These are phyloP conservation scores for Amylocarpus encephaloides DNA, from an alignment of 2,329 filamentous ascomycete genomes.

Conservation along the genomic window DNA sequence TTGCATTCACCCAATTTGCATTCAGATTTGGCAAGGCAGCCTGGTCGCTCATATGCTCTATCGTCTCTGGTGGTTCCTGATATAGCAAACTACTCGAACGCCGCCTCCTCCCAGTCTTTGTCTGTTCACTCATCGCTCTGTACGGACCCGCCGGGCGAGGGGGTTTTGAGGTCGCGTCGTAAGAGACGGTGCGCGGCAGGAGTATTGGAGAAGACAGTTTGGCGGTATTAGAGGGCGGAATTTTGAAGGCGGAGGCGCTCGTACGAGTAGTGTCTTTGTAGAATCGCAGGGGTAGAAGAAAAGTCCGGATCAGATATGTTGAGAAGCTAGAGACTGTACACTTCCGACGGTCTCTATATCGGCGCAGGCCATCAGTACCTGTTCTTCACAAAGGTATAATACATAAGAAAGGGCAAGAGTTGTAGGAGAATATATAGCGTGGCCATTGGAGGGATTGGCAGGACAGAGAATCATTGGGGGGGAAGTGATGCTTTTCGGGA, in stretches of 20 bases:
- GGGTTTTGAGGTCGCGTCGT: conserved; percentile 73
- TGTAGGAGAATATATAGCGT: no score
- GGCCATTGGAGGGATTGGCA: no score
- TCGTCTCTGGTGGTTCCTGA: conserved; percentile 90
- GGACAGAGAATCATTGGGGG: no score
- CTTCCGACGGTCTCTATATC: background rate
- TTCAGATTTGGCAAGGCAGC: conserved; percentile 91
- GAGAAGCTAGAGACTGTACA: background rate
- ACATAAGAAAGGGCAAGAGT: no score
- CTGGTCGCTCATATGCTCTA: conserved; percentile 97
- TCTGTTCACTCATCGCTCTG: conserved; percentile 52
- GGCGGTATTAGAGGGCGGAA: conserved; percentile 62
- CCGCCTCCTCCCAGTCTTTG: conserved; percentile 70
- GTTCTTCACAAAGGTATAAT: background rate
- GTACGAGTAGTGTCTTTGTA: conserved; percentile 21
- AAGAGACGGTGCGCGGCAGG: conserved; percentile 83
- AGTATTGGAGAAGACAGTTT: conserved; percentile 91
- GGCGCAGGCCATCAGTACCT: background rate
- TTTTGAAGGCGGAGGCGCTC: conserved; percentile 27
- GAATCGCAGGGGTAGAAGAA: background rate
- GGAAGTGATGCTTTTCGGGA: background rate
- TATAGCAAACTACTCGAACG: conserved; percentile 97
- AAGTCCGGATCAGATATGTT: background rate
- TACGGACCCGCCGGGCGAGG: conserved; percentile 50
- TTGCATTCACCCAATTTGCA: conserved; percentile 98